Evolutionary conservation across 768 basidiomycete species (phyloP), one percentile per base, ranked within the genome.

Genomic region (Lentinula guzmanii): DNA sequence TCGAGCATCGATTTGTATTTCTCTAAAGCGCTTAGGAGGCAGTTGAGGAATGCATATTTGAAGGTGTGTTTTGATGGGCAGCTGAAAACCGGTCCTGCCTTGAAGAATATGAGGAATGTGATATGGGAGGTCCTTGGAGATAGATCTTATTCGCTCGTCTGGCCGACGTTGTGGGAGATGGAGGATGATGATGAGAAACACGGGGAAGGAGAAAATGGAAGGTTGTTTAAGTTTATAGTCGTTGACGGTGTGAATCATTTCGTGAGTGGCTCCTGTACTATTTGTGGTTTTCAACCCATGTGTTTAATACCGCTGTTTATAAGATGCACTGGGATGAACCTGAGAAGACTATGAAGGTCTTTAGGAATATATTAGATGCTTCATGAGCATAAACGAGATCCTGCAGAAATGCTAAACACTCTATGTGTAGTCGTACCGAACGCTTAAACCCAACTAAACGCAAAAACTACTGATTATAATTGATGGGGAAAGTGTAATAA

Each of bases 251-350:
- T 16, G 18, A 56, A 56, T 43, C 55, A 56, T 56, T 56, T 56
- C n/a, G 55, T 56, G 41, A 21, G 55, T 54, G n/a, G n/a, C 24
- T 52, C 16, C 28, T 28, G 28, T 28, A 28, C 28, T 28, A 1
- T 28, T 55, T 39, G 4, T 13, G 37, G n/a, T 35, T 24, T 39
- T 1, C 18, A 41, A 13, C 7, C 33, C 41, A n/a, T n/a, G 13
- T 31, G 10, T 21, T 33, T 13, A 28, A 33, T 33, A 6, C 11
- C 43, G 18, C 21, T 8, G 11, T 35, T 9, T 35, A 18, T 42
- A 11, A 56, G 55, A 28, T 56, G 41, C 55, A 56, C 10, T 56
- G 55, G 55, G 55, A 56, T n/a, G 55, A 56, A 24, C 55, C 55
- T 15, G 41, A 43, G 41, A 56, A 28, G 21, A 56, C 41, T 4